A percentile compares a stretch with the other conserved stretches of the same genome.
Evolutionary conservation across 495 filamentous ascomycete species (phyloP).

Genomic region (Penicillium daleae): DNA sequence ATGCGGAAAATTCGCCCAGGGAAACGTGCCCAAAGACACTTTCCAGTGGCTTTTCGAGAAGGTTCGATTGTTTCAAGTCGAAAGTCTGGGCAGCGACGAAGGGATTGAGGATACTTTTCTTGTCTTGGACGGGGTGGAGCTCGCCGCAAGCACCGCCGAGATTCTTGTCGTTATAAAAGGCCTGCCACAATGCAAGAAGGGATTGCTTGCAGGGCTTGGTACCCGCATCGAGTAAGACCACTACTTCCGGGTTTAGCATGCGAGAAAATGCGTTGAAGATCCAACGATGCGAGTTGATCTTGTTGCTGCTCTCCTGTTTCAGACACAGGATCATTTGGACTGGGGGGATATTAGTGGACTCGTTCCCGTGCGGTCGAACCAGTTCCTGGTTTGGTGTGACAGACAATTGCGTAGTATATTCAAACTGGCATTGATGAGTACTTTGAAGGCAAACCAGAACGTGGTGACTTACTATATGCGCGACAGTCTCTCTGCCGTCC

Average conservation of each 20-base stretch:
- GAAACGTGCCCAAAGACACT: constrained; percentile 95
- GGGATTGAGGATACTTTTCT: constrained; percentile 87
- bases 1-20: constrained; percentile 96
- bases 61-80: constrained; percentile 98
- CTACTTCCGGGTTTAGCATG: constrained; percentile 92
- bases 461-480: constrained; percentile 69
- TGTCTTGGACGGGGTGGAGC: constrained; percentile 90
- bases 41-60: constrained; percentile 94
- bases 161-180: constrained; percentile 97
- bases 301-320: constrained; percentile 97
- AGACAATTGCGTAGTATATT: constrained; percentile 96
- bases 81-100: constrained; percentile 95
- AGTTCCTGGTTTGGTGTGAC: constrained; percentile 94
- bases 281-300: constrained; percentile 99
- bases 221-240: constrained; percentile 93
- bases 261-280: constrained; percentile 95
- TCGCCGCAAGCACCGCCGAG: constrained; percentile 96
- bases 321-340: constrained; percentile 98
- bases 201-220: constrained; percentile 92
- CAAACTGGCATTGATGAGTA: constrained; percentile 63
- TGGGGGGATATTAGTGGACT: constrained; percentile 77
- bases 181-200: constrained; percentile 89
- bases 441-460: not conserved
- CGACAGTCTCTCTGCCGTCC: constrained; percentile 90
- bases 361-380: constrained; percentile 82